These are phyloP conservation scores for Penicillium sclerotigenum DNA, from an alignment of 2,329 filamentous ascomycete species.

Conservation along the genomic window DNA sequence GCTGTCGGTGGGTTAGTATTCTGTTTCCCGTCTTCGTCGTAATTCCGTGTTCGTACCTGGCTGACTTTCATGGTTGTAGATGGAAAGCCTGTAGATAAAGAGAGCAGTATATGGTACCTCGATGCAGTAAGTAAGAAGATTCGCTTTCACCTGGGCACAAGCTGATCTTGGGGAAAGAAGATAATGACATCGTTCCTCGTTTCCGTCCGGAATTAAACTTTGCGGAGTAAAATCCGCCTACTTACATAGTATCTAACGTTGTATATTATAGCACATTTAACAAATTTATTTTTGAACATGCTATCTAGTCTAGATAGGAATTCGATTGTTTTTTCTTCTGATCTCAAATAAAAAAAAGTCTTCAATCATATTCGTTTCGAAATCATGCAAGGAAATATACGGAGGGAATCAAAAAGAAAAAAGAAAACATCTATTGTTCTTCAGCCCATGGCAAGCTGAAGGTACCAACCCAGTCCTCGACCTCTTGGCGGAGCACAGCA, in stretches of 20 bases:
- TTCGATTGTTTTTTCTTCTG: not conserved
- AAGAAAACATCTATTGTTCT: slow-evolving; percentile 48
- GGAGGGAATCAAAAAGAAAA: slow-evolving; percentile 10
- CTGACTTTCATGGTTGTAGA: slow-evolving; percentile 38
- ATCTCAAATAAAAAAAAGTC: slow-evolving; percentile 2
- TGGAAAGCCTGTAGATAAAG: not conserved
- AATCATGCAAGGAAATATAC: slow-evolving; percentile 21
- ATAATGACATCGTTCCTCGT: not conserved
- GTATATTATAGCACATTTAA: no score
- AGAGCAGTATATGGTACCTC: not conserved
- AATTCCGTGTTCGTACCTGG: slow-evolving; percentile 25
- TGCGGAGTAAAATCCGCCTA: not conserved
- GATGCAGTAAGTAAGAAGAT: not conserved
- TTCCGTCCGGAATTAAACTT: not conserved
- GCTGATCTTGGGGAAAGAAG: not conserved
- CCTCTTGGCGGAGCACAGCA: slow-evolving; percentile 81
- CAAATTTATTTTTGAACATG: not conserved
- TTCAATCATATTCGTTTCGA: slow-evolving; percentile 26
- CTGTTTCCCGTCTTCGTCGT: not conserved
- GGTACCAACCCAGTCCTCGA: slow-evolving; percentile 77
- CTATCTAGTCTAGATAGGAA: not conserved
- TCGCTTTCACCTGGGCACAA: no score
- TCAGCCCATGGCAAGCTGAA: slow-evolving; percentile 85
- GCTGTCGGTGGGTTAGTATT: slow-evolving; percentile 36
- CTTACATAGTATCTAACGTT: no score